A percentile compares a stretch with the other conserved stretches of the same genome.
phyloP scores from a whole-genome alignment of 495 filamentous ascomycete genomes.

The Lophium mytilinum region DNA sequence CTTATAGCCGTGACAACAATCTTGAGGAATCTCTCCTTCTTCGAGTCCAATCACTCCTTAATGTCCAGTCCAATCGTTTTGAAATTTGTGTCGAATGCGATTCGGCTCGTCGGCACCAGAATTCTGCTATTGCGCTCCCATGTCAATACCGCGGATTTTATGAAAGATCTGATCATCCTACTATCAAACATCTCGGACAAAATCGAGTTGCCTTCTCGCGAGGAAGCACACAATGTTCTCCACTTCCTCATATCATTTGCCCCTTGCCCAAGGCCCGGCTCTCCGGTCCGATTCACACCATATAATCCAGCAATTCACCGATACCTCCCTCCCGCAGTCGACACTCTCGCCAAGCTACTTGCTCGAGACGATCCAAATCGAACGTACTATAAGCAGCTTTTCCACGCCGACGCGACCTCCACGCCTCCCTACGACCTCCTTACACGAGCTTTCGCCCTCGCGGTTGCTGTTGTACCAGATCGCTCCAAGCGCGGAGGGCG shows the following conservation, averaged over 20 bases:
- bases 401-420: constrained; percentile 57
- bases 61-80: constrained; percentile 70
- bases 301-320: constrained; percentile 76
- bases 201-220: constrained; percentile 75
- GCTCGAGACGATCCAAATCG: constrained; percentile 91
- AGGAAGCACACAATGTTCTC: constrained; percentile 79
- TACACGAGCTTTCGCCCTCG: constrained; percentile 80
- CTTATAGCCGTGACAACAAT: constrained; percentile 88
- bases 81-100: constrained; percentile 69
- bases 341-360: constrained; percentile 83
- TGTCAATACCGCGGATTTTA: constrained; percentile 81
- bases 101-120: constrained; percentile 83
- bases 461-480: constrained; percentile 76
- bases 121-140: constrained; percentile 73
- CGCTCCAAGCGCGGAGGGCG: constrained; percentile 38
- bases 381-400: constrained; percentile 70
- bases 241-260: constrained; percentile 88
- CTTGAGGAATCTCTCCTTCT: constrained; percentile 85
- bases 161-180: constrained; percentile 88
- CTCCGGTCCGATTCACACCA: constrained; percentile 54
- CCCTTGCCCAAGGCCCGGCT: constrained; percentile 55
- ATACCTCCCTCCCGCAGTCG: constrained; percentile 82
- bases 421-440: constrained; percentile 69
- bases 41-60: constrained; percentile 59
- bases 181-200: constrained; percentile 78